These are phyloP conservation scores for Ceratocystis albifundus DNA, from an alignment of 2,329 filamentous ascomycete species.

Conservation along the genomic window DNA sequence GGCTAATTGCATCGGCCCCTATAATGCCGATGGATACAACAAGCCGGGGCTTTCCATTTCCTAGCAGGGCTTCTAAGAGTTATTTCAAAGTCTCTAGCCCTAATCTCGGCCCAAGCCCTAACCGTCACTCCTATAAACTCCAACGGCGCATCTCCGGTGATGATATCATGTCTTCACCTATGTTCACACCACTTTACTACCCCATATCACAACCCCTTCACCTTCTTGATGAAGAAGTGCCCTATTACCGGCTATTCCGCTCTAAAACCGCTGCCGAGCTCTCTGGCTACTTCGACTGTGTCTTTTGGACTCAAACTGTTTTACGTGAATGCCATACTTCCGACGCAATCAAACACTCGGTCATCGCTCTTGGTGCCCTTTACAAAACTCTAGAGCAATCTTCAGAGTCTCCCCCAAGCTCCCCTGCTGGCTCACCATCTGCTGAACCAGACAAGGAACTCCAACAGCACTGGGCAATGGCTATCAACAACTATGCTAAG, in stretches of 20 bases:
- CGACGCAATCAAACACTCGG: conserved; percentile 50
- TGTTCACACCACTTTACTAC: conserved; percentile 19
- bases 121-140: conserved; percentile 12
- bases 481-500: conserved; percentile 47
- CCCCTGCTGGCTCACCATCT: conserved; percentile 30
- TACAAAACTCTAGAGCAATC: conserved; percentile 55
- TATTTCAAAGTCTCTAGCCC: conserved; percentile 4
- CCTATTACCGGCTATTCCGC: conserved; percentile 52
- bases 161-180: neutral
- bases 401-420: conserved; percentile 40
- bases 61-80: neutral
- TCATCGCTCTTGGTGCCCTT: conserved; percentile 53
- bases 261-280: conserved; percentile 50
- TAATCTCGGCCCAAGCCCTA: neutral
- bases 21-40: neutral
- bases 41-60: neutral
- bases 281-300: conserved; percentile 54
- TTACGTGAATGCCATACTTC: conserved; percentile 53
- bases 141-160: neutral
- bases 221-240: conserved; percentile 34
- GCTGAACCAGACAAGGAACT: conserved; percentile 29
- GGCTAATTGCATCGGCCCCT: neutral
- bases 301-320: conserved; percentile 53
- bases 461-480: conserved; percentile 46
- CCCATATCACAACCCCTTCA: conserved; percentile 12